These are phyloP conservation scores for Diaporthe nobilis DNA, from an alignment of 2,329 filamentous ascomycete species.

Conservation along the genomic window DNA sequence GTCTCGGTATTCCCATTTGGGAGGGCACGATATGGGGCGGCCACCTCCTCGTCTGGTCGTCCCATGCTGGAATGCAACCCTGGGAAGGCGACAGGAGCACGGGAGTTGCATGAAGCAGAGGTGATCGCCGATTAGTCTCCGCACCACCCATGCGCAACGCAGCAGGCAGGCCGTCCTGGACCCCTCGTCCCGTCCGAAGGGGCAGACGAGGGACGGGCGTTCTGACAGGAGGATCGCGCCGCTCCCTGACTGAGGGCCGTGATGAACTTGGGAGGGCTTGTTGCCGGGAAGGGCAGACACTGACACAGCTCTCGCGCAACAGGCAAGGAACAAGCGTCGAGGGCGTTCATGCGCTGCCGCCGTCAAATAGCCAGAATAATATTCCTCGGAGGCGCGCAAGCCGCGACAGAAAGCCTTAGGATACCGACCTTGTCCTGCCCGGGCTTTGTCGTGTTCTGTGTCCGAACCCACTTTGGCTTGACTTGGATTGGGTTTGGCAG, in stretches of 20 bases:
- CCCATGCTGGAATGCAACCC: conserved; percentile 35
- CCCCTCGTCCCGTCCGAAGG: conserved; percentile 18
- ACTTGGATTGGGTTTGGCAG: background rate
- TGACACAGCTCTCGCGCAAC: background rate
- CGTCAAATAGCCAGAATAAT: background rate
- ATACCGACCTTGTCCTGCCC: background rate
- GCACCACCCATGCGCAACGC: conserved; percentile 20
- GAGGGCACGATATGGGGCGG: conserved; percentile 14
- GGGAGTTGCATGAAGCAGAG: conserved; percentile 30
- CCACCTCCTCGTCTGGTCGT: background rate
- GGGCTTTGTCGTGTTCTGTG: background rate
- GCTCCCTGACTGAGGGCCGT: conserved; percentile 10
- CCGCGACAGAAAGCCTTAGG: background rate
- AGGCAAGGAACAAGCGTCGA: conserved; percentile 1
- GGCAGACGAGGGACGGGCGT: conserved; percentile 15
- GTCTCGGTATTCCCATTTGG: conserved; percentile 32
- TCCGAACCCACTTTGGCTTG: background rate
- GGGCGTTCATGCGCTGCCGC: conserved; percentile 20
- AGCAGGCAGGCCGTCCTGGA: background rate
- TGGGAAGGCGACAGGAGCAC: conserved; percentile 24
- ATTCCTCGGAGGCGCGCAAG: conserved; percentile 32
- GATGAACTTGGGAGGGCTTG: background rate
- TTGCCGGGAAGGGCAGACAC: background rate
- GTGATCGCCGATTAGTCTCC: conserved; percentile 33
- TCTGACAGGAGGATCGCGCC: conserved; percentile 29